Base-by-base conservation (phyloP, 192 early-diverging fungal genomes). In the Backusella parvicylindrica region DNA sequence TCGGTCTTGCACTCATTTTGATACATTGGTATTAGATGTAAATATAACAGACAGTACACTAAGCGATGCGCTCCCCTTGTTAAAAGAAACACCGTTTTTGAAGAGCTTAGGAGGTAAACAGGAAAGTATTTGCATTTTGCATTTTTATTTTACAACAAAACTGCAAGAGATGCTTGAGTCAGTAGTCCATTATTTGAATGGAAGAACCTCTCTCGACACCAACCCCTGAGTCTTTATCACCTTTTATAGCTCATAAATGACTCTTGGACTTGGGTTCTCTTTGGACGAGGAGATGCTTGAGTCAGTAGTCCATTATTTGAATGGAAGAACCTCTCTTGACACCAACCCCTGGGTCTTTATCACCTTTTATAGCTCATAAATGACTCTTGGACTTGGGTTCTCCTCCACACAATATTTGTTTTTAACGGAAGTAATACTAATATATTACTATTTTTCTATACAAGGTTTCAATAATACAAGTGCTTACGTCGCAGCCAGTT, bases 101-200 rank as follows among this genome's bases (percentile, higher is more conserved):
- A 50, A 50, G 49, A 50, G 49, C 15, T 50, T 50, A 50, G 49
- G 49, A 37, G 36, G n/a, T 33, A 66, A 36, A 66, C 64, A 66
- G 64, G 64, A 66, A 66, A 66, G 64, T 66, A 18, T 66, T 65
- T 65, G 64, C 15, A 18, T 36, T 66, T 66, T 36, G 33, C 64
- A n/a, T 64, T 66, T 36, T 66, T 66, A 66, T 66, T 66, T 1
- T 66, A 66, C 64, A 65, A 65, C 33, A 66, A 66, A 66, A 66
- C 64, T 66, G 64, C 64, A 66, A 66, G 64, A 66, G 64, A 66
- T 66, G 64, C 64, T 66, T 66, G 64, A 66, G 64, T 66, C 64
- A 66, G 64, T 66, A 66, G 32, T 66, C 33, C 64, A 66, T 63
- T 9, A 21, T 66, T 66, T 66, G 16, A 36, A 66, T 66, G 64